Evolutionary conservation across 1,139 yeast genomes (phyloP), one percentile per base, ranked within the genome.

Genomic region (Maudiozyma humilis): DNA sequence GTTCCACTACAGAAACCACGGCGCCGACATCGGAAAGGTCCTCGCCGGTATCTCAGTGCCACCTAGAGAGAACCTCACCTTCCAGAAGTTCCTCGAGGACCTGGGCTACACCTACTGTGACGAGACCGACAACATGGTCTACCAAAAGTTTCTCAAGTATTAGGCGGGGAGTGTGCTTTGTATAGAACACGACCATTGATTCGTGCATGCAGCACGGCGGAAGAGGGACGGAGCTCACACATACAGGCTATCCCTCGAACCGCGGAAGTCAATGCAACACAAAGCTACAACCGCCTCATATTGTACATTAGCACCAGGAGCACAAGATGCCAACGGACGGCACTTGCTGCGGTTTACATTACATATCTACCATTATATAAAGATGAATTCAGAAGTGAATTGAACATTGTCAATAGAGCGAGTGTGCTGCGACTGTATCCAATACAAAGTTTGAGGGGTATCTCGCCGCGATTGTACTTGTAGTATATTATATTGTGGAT

Each of bases 1-100:
- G 55, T 91, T 91, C 78, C 96, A 91, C 64, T 91, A 91, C 67
- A 79, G 99, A 72, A 89, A 91, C 67, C 94, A 88, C 56, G 99
- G 99, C 29, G 83, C 91, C 45, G 98, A 91, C 63, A 76, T 91
- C 40, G 97, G 95, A 37, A 87, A 87, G 63, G 86, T 91, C 0
- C 71, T 91, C 52, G 91, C 95, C 44, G 99, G 95, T 29, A 75
- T 93, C 48, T 80, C 80, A 36, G 87, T 89, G 25, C 96, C 97
- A 3, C 76, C 77, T 37, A 73, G 73, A 31, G 87, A 91, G 35
- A 68, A 70, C 39, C 78, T 68, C 29, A 76, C 73, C 36, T 82
- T 89, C 61, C 78, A 81, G 52, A 67, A 69, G 19, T 86, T 87
- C 65, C 72, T 91, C 64, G 70, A 75, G 38, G 72, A 75, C 36